These are phyloP conservation scores for Beauveria varroae DNA, from an alignment of 2,329 filamentous ascomycete species.

Conservation along the genomic window DNA sequence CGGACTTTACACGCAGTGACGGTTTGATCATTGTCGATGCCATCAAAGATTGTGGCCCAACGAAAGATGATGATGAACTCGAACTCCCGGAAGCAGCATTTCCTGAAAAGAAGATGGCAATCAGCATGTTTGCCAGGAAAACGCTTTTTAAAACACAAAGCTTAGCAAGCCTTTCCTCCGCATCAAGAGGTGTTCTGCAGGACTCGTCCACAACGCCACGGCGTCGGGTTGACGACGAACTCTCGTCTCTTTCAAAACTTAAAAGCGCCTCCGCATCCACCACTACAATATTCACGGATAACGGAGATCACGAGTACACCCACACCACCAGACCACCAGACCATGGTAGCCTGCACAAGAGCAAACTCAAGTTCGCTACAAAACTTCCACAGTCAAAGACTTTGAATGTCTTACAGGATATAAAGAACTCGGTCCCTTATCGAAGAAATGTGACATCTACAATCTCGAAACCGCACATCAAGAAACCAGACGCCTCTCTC, in stretches of 20 bases:
- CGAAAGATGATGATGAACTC: neutral
- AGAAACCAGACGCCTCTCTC: neutral
- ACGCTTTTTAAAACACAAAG: conserved; percentile 4
- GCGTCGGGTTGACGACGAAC: neutral
- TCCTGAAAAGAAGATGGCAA: neutral
- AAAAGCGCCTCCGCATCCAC: neutral
- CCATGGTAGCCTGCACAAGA: neutral
- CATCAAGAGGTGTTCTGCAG: neutral
- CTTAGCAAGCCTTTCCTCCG: neutral
- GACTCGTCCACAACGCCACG: neutral
- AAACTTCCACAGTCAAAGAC: conserved; percentile 38
- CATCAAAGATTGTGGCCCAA: conserved; percentile 26
- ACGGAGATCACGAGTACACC: neutral
- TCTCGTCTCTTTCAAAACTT: neutral
- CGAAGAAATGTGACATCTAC: neutral
- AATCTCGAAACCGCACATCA: neutral
- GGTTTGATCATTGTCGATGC: conserved; percentile 26
- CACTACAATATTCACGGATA: neutral
- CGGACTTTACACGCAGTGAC: conserved; percentile 27
- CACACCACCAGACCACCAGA: neutral
- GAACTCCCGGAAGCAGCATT: neutral
- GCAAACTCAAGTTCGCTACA: conserved; percentile 7
- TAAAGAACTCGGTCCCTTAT: conserved; percentile 38
- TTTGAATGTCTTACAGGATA: conserved; percentile 35
- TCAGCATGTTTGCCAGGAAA: conserved; percentile 2